Base-by-base conservation (phyloP, 1,139 yeast species). In the Magnusiomyces suaveolens region DNA sequence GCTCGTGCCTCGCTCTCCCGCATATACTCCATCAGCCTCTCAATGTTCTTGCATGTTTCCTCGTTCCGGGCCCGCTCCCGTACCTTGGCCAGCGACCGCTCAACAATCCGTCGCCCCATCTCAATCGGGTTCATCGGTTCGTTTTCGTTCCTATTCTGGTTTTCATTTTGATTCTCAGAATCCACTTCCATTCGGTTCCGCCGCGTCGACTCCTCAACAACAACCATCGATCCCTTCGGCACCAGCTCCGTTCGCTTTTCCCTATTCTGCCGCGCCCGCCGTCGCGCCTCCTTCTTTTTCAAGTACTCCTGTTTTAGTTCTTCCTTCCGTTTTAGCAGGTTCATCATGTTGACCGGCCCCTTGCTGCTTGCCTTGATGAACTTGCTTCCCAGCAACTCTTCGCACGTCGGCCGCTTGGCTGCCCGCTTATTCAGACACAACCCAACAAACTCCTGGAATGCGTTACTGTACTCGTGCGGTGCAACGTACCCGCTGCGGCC, bases 381-480 rank as follows among this genome's bases (percentile, higher is more conserved):
- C 39, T 39, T 50, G n/a, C 24, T 46, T 10, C 23, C 39, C 33
- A 66, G 56, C 44, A 68, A 54, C 36, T 61, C 61, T 16, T 51
- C 54, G 12, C 66, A 65, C 8, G 60, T 50, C 8, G 66, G 65
- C 59, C 92, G 70, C 53, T 71, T 69, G 4, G 58, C 60, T 1
- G 88, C 85, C 58, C 81, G 78, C 64, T 81, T 83, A 21, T 74
- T 69, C 58, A 86, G 71, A 63, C 92, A 85, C 56, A 71, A 70
- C 50, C 72, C 72, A 14, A 84, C 79, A 68, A 86, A 86, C 56
- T 77, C 81, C 62, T 82, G 80, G 46, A 83, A 74, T 44, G 71
- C 66, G n/a, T 73, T 77, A 50, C 82, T 71, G 61, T 70, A 81
- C 21, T 69, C 63, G 6, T 64, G 56, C 29, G 57, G 54, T 0